Evolutionary conservation across 176 grass and related monocot genomes (phyloP), one percentile per base, ranked within the genome.

Genomic region (Calamus simplicifolius): DNA sequence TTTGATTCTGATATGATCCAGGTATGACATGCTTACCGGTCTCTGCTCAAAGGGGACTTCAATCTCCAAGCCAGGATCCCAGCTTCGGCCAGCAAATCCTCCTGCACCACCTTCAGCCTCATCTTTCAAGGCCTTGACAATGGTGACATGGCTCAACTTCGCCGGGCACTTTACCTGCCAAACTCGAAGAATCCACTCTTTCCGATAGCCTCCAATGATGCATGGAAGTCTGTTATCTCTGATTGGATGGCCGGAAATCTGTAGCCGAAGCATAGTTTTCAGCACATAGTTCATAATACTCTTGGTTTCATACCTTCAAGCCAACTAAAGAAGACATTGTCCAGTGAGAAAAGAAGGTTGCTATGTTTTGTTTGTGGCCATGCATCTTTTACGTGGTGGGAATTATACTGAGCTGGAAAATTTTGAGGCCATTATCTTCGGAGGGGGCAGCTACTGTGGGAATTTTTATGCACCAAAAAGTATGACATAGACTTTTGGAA

Each of bases 1-100:
- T 43, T 43, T 43, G 3, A 7, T 3, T 43, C 2, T 43, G 35
- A 43, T 18, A 6, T 68, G 30, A 17, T 3, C 17, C n/a, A 54
- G 13, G 23, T 4, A 3, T 21, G 53, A 28, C 55, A 48, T 19
- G 50, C 52, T 79, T 73, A 90, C 92, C 59, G 92, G 92, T 59
- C 92, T 80, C 65, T 97, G 92, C 76, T 97, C 92, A 38, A 85
- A 97, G 18, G 92, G 92, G 28, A 97, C 87, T 49, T 72, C 21
- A 58, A 90, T 91, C 78, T 97, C 92, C 58, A 97, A 57, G 50
- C 87, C 87, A 29, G 87, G 83, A 80, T 97, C 92, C 92, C 92
- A 97, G 57, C 68, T 82, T 60, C 69, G 56, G 0, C 64, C 92
- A 0, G 74, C 81, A 68, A 90, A 97, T 25, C 83, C 80, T 15